Percentiles rank a stretch among this genome's conserved stretches.
These are phyloP conservation scores for Osmanthus fragrans DNA, from an alignment of 257 asterid genomes.

Conservation along the genomic window DNA sequence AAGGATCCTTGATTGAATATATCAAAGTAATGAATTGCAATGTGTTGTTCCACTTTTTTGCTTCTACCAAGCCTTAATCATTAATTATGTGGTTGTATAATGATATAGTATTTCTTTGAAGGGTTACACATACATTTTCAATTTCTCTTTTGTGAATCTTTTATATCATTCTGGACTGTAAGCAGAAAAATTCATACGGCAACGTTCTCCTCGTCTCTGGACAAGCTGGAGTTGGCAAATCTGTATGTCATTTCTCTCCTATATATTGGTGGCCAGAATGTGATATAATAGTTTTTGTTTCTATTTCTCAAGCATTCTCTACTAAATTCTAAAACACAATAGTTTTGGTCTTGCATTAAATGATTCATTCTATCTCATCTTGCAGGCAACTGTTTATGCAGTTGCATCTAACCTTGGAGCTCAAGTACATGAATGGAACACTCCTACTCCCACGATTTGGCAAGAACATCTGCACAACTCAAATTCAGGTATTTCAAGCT, in stretches of 20 bases:
- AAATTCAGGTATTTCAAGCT: constrained; percentile 59
- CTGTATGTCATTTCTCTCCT: constrained; percentile 57
- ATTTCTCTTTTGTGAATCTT: constrained; percentile 5
- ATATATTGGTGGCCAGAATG: constrained; percentile 1
- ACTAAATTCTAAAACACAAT: background rate
- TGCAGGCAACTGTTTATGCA: constrained; percentile 73
- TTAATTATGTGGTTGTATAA: background rate
- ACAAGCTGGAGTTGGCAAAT: constrained; percentile 96
- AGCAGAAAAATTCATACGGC: constrained; percentile 49
- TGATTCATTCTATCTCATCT: constrained; percentile 27
- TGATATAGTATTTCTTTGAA: background rate
- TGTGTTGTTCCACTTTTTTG: background rate
- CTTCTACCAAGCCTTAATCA: background rate
- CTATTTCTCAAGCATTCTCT: constrained; percentile 1
- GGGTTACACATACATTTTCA: background rate
- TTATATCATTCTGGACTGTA: constrained; percentile 20
- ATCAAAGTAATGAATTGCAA: background rate
- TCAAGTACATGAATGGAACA: constrained; percentile 79
- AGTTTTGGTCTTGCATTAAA: constrained; percentile 10
- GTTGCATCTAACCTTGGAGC: constrained; percentile 78
- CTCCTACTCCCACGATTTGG: constrained; percentile 94
- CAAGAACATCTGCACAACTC: constrained; percentile 82
- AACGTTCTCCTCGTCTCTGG: constrained; percentile 79
- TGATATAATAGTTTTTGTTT: constrained; percentile 19
- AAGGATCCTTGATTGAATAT: background rate